Percentiles rank a stretch among this genome's conserved stretches.
Evolutionary conservation across 2,329 filamentous ascomycete genomes (phyloP).

Genomic region (Fusarium sororula): DNA sequence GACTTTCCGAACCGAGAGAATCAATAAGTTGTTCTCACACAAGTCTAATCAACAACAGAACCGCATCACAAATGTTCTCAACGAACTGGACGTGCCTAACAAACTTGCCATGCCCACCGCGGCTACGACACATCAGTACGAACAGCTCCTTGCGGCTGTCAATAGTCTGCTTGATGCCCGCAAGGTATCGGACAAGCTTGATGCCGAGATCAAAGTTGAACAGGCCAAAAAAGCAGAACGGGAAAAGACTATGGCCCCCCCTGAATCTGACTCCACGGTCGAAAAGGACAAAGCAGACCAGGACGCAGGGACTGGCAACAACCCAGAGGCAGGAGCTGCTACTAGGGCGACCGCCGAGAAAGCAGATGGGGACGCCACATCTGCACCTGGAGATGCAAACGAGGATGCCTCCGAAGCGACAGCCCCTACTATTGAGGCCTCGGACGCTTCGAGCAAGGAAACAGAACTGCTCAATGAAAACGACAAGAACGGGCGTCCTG

Average conservation of each 20-base stretch:
- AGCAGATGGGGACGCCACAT: constrained; percentile 7
- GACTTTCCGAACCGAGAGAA: constrained; percentile 86
- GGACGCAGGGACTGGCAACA: constrained; percentile 9
- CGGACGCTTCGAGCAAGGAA: constrained; percentile 21
- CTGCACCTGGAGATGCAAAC: constrained; percentile 32
- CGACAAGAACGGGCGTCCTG: constrained; percentile 47
- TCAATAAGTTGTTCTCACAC: constrained; percentile 80
- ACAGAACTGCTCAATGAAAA: constrained; percentile 34
- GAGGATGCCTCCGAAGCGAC: constrained; percentile 20
- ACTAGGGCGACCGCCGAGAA: constrained; percentile 11
- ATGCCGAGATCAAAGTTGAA: constrained; percentile 73
- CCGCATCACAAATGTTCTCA: constrained; percentile 77
- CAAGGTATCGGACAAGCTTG: constrained; percentile 79
- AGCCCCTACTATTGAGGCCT: constrained; percentile 7
- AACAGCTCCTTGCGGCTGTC: constrained; percentile 74
- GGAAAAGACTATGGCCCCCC: constrained; percentile 49
- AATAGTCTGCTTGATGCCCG: constrained; percentile 75
- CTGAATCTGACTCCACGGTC: constrained; percentile 19
- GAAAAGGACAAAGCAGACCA: constrained; percentile 29
- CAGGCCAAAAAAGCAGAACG: constrained; percentile 65
- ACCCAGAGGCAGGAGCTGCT: constrained; percentile 21
- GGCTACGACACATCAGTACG: constrained; percentile 76
- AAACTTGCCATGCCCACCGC: constrained; percentile 78
- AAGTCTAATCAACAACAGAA: constrained; percentile 80
- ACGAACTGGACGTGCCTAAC: constrained; percentile 75